These are phyloP conservation scores for Cornus florida DNA, from an alignment of 148 eudicot species.

Conservation along the genomic window DNA sequence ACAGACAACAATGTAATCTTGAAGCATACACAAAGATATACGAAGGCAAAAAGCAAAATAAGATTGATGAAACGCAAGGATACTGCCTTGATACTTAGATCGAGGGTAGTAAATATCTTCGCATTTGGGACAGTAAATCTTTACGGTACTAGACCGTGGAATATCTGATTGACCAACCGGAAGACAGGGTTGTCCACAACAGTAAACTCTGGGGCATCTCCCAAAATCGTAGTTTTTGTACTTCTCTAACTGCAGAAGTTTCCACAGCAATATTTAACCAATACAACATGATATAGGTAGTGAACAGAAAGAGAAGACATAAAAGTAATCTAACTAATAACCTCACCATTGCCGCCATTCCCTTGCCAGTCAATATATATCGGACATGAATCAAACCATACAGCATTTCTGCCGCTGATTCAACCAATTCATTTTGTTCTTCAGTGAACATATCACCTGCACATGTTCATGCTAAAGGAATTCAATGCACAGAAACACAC, in stretches of 20 bases:
- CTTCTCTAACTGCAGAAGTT: constrained; percentile 54
- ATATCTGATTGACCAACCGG: constrained; percentile 85
- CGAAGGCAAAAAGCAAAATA: constrained; percentile 2
- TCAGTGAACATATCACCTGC: constrained; percentile 94
- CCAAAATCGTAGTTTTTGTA: constrained; percentile 73
- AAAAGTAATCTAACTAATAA: neutral
- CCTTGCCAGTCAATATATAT: constrained; percentile 86
- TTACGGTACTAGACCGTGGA: constrained; percentile 78
- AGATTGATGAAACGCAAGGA: constrained; percentile 35
- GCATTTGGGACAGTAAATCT: constrained; percentile 79
- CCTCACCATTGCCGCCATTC: constrained; percentile 96
- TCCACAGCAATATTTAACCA: constrained; percentile 1
- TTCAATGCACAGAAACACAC: too few relatives aligned
- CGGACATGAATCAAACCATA: constrained; percentile 95
- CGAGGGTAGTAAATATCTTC: constrained; percentile 86
- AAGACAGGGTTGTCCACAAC: constrained; percentile 79
- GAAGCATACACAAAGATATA: neutral
- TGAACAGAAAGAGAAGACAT: neutral
- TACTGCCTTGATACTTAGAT: constrained; percentile 91
- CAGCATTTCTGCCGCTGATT: constrained; percentile 97
- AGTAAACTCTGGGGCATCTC: constrained; percentile 73
- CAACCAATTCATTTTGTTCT: constrained; percentile 92
- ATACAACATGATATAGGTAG: neutral
- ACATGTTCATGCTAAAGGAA: constrained; percentile 7
- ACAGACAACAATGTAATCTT: neutral